Base-by-base conservation (phyloP, 441 rosid species). In the Manihot esculenta region DNA sequence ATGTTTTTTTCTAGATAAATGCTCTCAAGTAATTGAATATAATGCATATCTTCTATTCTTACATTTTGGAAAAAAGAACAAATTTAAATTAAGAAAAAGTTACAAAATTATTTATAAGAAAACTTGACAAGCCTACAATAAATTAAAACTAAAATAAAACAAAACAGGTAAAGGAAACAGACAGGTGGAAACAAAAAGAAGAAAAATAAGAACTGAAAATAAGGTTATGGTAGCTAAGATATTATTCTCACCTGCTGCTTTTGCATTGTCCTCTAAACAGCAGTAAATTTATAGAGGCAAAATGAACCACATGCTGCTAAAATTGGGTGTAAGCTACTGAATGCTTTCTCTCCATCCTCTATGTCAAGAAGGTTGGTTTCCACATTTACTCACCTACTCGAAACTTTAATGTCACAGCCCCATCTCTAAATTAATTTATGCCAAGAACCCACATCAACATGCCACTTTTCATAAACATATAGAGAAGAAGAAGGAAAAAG, bases 341-440 rank as follows among this genome's bases (percentile, higher is more conserved):
- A 21, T 12, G 8, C 24, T 58, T 1, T n/a, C 2, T 23, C 38
- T 59, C 38, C 10, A n/a, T 33, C 51, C 33, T 6, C 54, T 76
- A 15, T 53, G 38, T 21, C 4, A 11, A 5, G 38, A 26, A 47
- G 42, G 50, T 60, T 49, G 49, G 44, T 10, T 42, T 48, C 59
- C 45, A 68, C 62, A 68, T 72, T 68, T 41, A 57, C 47, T 62
- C 21, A 5, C 27, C 15, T 35, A 24, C 21, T 69, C n/a, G 23
- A 54, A 41, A 62, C 53, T 53, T 41, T n/a, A 62, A 20, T 18
- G 50, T 42, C 56, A 35, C 21, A 76, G 14, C 26, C 51, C 6
- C 41, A 35, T 51, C 50, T 38, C 27, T 20, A 17, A 30, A 48
- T 35, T 2, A 30, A 48, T 35, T 2, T 35, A 35, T 35, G 0